phyloP scores from a whole-genome alignment of 176 grass and related monocot species.

The Cenchrus fungigraminus region DNA sequence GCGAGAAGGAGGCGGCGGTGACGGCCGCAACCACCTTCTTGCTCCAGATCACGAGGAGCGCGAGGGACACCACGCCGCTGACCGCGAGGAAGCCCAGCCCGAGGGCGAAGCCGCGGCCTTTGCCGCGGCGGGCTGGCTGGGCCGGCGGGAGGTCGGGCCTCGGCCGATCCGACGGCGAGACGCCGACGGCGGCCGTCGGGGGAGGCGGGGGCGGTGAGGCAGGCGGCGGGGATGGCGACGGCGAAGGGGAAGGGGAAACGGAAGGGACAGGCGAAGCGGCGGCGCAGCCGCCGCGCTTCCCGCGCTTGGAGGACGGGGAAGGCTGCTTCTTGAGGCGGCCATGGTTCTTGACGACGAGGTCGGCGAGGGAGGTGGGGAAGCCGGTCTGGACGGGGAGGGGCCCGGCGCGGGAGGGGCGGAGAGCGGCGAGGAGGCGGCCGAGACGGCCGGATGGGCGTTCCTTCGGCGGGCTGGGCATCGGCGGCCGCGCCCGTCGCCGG shows the following conservation, averaged over 20 bases:
- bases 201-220: not conserved
- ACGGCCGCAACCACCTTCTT: constrained; percentile 71
- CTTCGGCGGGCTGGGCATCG: constrained; percentile 71
- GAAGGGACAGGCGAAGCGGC: not conserved
- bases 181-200: not conserved
- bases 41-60: constrained; percentile 72
- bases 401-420: constrained; percentile 55
- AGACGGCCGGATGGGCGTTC: constrained; percentile 53
- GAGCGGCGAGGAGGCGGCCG: constrained; percentile 60
- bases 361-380: constrained; percentile 92
- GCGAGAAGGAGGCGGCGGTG: constrained; percentile 57
- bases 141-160: constrained; percentile 1
- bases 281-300: constrained; percentile 23
- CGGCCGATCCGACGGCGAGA: constrained; percentile 11
- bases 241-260: not conserved
- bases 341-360: constrained; percentile 88
- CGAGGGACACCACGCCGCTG: constrained; percentile 58
- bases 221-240: not conserved
- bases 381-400: constrained; percentile 83
- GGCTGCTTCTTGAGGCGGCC: constrained; percentile 72
- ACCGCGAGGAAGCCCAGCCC: constrained; percentile 61
- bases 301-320: constrained; percentile 46
- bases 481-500: constrained; percentile 34
- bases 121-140: not conserved
- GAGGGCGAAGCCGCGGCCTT: not conserved